These are phyloP conservation scores for Helicostylum pulchrum DNA, from an alignment of 192 early-diverging fungal genomes.

Conservation along the genomic window DNA sequence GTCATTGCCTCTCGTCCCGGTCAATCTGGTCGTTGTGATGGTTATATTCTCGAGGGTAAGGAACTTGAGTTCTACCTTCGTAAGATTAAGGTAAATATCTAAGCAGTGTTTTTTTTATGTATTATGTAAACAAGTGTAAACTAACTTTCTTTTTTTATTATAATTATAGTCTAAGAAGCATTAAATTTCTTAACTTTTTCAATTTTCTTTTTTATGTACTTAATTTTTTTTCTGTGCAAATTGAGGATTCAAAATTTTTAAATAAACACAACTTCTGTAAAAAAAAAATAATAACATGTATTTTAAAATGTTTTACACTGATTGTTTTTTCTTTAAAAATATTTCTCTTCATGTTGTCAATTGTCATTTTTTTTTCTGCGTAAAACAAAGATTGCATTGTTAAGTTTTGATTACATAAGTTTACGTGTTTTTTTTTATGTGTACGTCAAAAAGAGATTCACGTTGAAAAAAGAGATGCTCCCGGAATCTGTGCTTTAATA, in stretches of 20 bases:
- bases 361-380: too few relatives aligned
- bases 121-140: not conserved
- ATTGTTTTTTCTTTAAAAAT: too few relatives aligned
- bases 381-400: too few relatives aligned
- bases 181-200: not conserved
- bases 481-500: not conserved
- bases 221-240: not conserved
- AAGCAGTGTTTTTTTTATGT: conserved; percentile 39
- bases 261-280: too few relatives aligned
- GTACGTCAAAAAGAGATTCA: too few relatives aligned
- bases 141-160: not conserved
- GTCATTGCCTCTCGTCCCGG: conserved; percentile 94
- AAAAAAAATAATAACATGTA: too few relatives aligned
- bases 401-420: too few relatives aligned
- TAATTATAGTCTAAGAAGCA: conserved; percentile 32
- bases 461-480: too few relatives aligned
- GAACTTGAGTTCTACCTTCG: conserved; percentile 98
- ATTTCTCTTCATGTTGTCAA: too few relatives aligned
- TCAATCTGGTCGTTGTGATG: conserved; percentile 96
- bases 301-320: too few relatives aligned
- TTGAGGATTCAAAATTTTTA: too few relatives aligned
- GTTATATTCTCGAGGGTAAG: conserved; percentile 98
- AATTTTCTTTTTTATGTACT: not conserved
- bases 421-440: too few relatives aligned
- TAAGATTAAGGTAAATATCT: conserved; percentile 66